Evolutionary conservation across 1,139 yeast genomes (phyloP), one percentile per base, ranked within the genome.

Genomic region (Scheffersomyces illinoinensis): DNA sequence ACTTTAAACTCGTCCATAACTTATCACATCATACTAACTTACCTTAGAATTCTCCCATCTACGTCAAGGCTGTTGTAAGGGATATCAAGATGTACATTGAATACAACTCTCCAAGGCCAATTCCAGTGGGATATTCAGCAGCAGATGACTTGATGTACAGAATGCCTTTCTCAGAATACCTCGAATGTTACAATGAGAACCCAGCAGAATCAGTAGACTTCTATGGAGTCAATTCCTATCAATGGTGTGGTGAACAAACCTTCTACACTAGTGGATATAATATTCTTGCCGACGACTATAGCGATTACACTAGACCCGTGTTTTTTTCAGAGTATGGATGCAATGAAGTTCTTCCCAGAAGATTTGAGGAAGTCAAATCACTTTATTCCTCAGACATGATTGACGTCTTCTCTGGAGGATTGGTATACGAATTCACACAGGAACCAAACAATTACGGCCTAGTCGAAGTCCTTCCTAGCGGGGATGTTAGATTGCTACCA

Each of bases 71-170:
- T 0, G 82, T 93, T 49, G 81, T 91, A 18, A 82, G 96, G 56
- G 98, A 93, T 74, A 81, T 93, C 76, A 93, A 93, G 72, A 74
- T 76, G 53, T 95, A 90, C 71, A 86, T 93, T 59, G 70, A 76
- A 24, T 66, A 71, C 26, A 85, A 91, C 67, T 75, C 87, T 2
- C 83, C 86, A 19, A 81, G 98, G 62, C 71, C 74, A 14, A 85
- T 95, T 39, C 98, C 98, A 0, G 95, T 95, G 47, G 98, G 99
- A 0, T 95, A 95, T 73, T 90, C 98, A 0, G 98, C 98, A 0
- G 98, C 98, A 2, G 99, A 95, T 74, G 98, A 92, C 69, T 79
- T 91, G 63, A 76, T 81, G 58, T 91, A 85, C 71, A 82, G 99
- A 65, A 85, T 85, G 17, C 84, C 97, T 0, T 78, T 93, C 57